These are phyloP conservation scores for Dioszegia crocea DNA, from an alignment of 768 basidiomycete species.

Conservation along the genomic window DNA sequence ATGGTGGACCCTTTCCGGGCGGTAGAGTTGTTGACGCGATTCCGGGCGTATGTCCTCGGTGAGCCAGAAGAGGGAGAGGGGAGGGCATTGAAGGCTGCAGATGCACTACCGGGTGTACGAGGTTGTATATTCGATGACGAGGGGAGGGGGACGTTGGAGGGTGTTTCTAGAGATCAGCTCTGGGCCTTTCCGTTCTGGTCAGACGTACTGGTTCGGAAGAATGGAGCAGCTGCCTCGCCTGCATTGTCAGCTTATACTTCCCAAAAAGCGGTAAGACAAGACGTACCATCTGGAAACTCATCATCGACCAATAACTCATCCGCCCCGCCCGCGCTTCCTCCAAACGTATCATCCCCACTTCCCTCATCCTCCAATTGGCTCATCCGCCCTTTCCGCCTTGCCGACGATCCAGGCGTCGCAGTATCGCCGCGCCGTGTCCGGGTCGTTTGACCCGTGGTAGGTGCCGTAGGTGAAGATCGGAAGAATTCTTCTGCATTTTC, in stretches of 20 bases:
- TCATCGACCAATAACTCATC: constrained; percentile 13
- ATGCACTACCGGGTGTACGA: neutral
- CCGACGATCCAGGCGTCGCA: neutral
- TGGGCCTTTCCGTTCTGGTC: neutral
- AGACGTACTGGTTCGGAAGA: neutral
- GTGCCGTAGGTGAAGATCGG: constrained; percentile 20
- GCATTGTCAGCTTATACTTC: too few species aligned
- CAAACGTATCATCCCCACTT: constrained; percentile 14
- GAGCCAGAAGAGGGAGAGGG: neutral
- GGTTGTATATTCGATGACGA: too few species aligned
- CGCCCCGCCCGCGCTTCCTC: constrained; percentile 18
- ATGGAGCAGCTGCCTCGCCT: too few species aligned
- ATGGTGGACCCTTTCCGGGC: constrained; percentile 2
- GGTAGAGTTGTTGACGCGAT: neutral
- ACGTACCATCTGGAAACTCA: constrained; percentile 4
- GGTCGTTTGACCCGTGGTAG: neutral
- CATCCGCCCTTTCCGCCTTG: constrained; percentile 13
- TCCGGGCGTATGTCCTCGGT: neutral
- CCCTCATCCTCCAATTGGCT: constrained; percentile 24
- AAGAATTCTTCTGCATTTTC: constrained; percentile 50
- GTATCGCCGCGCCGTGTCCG: neutral
- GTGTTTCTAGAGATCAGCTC: neutral
- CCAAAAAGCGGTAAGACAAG: too few species aligned
- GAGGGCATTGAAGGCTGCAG: neutral
- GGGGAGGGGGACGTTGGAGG: neutral